Conservation (phyloP, 371 early-diverging fungal genomes). For the Mucor saturninus region DNA sequence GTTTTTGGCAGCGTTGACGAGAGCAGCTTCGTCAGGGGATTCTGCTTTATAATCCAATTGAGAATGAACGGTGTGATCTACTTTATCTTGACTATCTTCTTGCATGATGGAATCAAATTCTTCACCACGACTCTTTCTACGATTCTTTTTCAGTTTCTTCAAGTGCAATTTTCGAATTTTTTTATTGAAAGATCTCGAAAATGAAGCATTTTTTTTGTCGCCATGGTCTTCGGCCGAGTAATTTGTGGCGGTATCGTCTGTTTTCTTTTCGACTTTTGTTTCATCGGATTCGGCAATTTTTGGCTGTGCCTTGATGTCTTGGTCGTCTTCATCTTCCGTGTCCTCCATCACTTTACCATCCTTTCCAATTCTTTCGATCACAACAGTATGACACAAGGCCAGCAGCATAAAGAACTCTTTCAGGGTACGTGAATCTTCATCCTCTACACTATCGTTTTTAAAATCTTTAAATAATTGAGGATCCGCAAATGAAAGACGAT, state of each 20-base stretch:
- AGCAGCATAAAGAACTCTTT: conserved; percentile 85
- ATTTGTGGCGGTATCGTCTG: neutral
- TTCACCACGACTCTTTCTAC: conserved; percentile 16
- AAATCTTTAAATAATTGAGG: conserved; percentile 75
- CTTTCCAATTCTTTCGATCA: conserved; percentile 75
- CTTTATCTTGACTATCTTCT: conserved; percentile 26
- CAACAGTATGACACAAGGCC: conserved; percentile 93
- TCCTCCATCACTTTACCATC: conserved; percentile 56
- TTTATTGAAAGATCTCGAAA: neutral
- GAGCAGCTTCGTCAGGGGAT: conserved; percentile 88
- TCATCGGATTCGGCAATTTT: conserved; percentile 6
- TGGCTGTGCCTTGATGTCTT: conserved; percentile 13
- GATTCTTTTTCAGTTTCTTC: conserved; percentile 1
- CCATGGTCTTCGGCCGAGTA: neutral
- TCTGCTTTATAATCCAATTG: conserved; percentile 65
- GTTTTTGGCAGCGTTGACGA: conserved; percentile 87
- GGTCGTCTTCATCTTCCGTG: conserved; percentile 24
- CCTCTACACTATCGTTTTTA: conserved; percentile 13
- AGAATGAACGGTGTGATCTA: conserved; percentile 40
- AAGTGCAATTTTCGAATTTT: neutral
- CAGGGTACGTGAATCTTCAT: neutral
- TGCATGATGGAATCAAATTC: conserved; percentile 29
- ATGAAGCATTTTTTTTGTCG: neutral
- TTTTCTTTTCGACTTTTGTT: neutral
- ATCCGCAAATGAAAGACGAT: conserved; percentile 85